phyloP scores from a whole-genome alignment of 192 early-diverging fungal genomes.

The Coemansia sp. region DNA sequence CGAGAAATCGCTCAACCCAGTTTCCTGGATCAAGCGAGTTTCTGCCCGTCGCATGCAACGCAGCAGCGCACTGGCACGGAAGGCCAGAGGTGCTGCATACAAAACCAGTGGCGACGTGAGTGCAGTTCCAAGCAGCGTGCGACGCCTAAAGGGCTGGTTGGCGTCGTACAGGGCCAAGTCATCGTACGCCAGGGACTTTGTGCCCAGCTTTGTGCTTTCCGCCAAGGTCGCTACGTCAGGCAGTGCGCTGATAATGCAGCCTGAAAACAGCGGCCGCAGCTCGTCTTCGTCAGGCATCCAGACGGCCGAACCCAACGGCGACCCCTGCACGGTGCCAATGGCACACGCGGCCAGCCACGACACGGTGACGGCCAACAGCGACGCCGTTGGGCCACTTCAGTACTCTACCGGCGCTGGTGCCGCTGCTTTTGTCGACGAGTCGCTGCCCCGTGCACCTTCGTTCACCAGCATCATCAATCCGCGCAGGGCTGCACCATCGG shows the following conservation, averaged over 20 bases:
- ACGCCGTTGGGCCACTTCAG: neutral
- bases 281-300: neutral
- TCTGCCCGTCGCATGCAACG: constrained; percentile 38
- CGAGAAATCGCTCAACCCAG: constrained; percentile 47
- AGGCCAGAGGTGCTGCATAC: no score
- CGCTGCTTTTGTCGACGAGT: neutral
- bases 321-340: no score
- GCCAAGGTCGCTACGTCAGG: neutral
- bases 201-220: constrained; percentile 13
- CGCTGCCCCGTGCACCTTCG: constrained; percentile 18
- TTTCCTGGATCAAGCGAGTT: constrained; percentile 41
- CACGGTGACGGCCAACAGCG: no score
- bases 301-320: neutral
- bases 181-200: constrained; percentile 29
- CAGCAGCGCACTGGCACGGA: neutral
- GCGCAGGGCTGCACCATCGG: constrained; percentile 3
- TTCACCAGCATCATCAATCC: constrained; percentile 51
- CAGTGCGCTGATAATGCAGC: no score
- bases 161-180: constrained; percentile 34
- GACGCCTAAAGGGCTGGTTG: constrained; percentile 39
- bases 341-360: no score
- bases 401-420: neutral
- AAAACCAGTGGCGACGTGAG: neutral
- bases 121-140: constrained; percentile 13
- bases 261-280: neutral